Conservation (phyloP, 768 basidiomycete genomes). For the Calocera cornea region DNA sequence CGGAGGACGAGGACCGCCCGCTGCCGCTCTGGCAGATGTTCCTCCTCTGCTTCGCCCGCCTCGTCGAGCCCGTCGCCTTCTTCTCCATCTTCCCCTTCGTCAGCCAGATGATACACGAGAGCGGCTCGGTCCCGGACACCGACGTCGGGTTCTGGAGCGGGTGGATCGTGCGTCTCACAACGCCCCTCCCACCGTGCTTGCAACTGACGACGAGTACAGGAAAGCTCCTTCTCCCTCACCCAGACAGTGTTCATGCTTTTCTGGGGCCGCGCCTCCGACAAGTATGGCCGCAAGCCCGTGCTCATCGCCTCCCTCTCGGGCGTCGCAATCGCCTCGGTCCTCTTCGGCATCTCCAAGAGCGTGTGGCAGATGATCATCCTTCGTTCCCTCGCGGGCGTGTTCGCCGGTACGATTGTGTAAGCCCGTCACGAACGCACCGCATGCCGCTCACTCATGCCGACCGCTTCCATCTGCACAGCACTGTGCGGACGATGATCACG, state of each 20-base stretch:
- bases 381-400: constrained; percentile 11
- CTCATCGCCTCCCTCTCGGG: constrained; percentile 10
- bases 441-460: neutral
- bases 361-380: constrained; percentile 14
- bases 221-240: constrained; percentile 7
- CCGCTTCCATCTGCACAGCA: neutral
- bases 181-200: neutral
- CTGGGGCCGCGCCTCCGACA: constrained; percentile 12
- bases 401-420: constrained; percentile 12
- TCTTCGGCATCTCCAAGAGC: constrained; percentile 10
- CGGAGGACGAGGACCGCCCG: constrained; percentile 7
- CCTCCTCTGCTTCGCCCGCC: constrained; percentile 11
- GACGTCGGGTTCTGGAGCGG: constrained; percentile 9
- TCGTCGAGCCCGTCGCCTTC: constrained; percentile 12
- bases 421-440: neutral
- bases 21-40: constrained; percentile 10
- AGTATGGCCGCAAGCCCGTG: constrained; percentile 13
- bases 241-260: constrained; percentile 10
- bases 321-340: constrained; percentile 5
- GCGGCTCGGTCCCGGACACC: neutral
- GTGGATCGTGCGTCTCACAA: constrained; percentile 6
- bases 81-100: constrained; percentile 14
- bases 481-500: constrained; percentile 7
- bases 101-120: constrained; percentile 9
- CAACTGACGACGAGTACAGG: neutral